Evolutionary conservation across 345 rosid genomes (phyloP), one percentile per base, ranked within the genome.

Genomic region (Draba incana): DNA sequence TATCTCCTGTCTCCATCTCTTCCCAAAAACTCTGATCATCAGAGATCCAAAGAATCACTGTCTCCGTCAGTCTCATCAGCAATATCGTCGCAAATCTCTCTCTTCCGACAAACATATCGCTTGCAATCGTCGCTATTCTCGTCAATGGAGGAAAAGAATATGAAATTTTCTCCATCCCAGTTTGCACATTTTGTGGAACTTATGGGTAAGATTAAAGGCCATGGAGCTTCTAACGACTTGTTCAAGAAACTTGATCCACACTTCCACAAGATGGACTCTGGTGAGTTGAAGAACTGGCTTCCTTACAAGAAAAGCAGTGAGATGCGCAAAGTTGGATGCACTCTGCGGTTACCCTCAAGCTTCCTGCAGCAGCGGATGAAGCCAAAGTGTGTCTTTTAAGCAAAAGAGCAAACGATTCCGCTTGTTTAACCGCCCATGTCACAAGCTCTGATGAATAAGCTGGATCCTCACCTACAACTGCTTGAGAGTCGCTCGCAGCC

Each of bases 1-100:
- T 88, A 0, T 71, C 74, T 52, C 88, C 94, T 43, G 77, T 77
- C 75, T 90, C 94, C 48, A 90, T 80, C 70, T 90, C 96, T 77
- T 83, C 88, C 98, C 98, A 93, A 48, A 93, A 93, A 59, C 56
- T 75, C 72, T 87, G 89, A 75, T 93, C 98, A 75, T 93, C 90
- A 12, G 97, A 90, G 24, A 90, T 90, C 97, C 97, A 93, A 59
- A 93, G 81, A 62, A 93, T 85, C 75, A 93, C 93, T 0, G 98
- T 85, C 77, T 93, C 98, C 1, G 86, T 88, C 31, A 90, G 79
- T 73, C 97, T 85, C 97, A 93, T 88, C 72, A 93, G 72, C 52
- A 93, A 65, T 71, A 90, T 75, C 3, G 98, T 90, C 30, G 97
- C 92, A 46, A 88, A 88, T 63, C 97, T 83, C 82, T 93, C 98